These are phyloP conservation scores for Solanum hybrid DNA, from an alignment of 305 asterid species.

Conservation along the genomic window DNA sequence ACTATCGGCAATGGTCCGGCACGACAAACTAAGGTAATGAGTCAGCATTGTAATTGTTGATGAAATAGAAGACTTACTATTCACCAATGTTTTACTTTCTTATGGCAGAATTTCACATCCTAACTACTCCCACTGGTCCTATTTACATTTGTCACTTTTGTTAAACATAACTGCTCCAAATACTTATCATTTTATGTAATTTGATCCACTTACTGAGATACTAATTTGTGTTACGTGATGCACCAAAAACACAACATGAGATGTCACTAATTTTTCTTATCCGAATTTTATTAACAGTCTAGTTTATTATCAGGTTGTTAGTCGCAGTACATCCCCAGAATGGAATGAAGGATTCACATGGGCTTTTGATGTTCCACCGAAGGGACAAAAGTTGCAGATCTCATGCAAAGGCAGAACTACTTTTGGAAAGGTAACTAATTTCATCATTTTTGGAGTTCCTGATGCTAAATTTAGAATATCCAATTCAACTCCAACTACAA, in stretches of 20 bases:
- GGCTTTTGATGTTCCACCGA: conserved; percentile 96
- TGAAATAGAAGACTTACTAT: neutral
- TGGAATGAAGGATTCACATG: conserved; percentile 93
- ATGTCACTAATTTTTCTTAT: neutral
- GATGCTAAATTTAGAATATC: neutral
- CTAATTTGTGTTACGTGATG: neutral
- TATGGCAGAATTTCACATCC: conserved; percentile 1
- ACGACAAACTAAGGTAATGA: conserved; percentile 67
- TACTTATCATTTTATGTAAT: neutral
- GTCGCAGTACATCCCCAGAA: conserved; percentile 39
- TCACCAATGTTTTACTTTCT: neutral
- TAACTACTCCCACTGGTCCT: conserved; percentile 19
- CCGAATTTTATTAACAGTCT: neutral
- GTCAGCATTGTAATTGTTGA: neutral
- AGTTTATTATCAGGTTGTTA: neutral
- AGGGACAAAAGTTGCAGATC: conserved; percentile 93
- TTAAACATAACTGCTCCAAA: neutral
- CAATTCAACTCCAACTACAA: neutral
- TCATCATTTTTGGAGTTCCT: conserved; percentile 1
- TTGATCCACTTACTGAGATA: neutral
- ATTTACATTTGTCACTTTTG: neutral
- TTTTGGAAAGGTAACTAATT: conserved; percentile 73
- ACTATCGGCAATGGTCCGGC: conserved; percentile 90
- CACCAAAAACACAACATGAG: neutral
- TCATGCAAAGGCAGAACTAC: conserved; percentile 98